These are phyloP conservation scores for Agrocybe chaxingu DNA, from an alignment of 768 basidiomycete genomes.

Conservation along the genomic window DNA sequence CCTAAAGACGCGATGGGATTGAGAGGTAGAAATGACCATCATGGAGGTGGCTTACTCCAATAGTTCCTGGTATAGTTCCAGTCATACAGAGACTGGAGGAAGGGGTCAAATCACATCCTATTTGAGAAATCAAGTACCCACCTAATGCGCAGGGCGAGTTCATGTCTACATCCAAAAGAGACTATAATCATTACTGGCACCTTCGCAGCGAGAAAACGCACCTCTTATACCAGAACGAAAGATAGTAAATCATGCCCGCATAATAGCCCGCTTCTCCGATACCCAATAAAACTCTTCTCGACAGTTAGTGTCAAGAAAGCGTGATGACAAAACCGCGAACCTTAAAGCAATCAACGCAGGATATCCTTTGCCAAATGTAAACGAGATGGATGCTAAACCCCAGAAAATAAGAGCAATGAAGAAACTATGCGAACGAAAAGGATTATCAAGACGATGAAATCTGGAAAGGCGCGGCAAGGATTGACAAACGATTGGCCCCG, in stretches of 20 bases:
- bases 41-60: constrained; percentile 34
- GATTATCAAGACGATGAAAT: not conserved
- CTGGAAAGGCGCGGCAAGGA: not conserved
- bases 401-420: constrained; percentile 51
- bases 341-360: constrained; percentile 43
- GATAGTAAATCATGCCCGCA: constrained; percentile 59
- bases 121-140: constrained; percentile 10
- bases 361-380: constrained; percentile 56
- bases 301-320: not conserved
- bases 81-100: constrained; percentile 50
- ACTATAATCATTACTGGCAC: not conserved
- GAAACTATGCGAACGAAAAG: constrained; percentile 32
- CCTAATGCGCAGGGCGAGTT: constrained; percentile 51
- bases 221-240: constrained; percentile 57
- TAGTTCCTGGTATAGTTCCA: constrained; percentile 52
- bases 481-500: constrained; percentile 56
- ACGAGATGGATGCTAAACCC: constrained; percentile 50
- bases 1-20: constrained; percentile 25
- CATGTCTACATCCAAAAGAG: constrained; percentile 27
- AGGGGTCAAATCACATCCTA: not conserved
- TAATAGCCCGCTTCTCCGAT: constrained; percentile 63
- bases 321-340: constrained; percentile 19
- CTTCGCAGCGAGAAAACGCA: constrained; percentile 5
- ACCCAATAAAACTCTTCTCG: constrained; percentile 48
- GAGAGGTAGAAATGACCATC: not conserved